Evolutionary conservation across 164 flowering plant genomes (phyloP), one percentile per base, ranked within the genome.

Genomic region (Stephania cephalantha): DNA sequence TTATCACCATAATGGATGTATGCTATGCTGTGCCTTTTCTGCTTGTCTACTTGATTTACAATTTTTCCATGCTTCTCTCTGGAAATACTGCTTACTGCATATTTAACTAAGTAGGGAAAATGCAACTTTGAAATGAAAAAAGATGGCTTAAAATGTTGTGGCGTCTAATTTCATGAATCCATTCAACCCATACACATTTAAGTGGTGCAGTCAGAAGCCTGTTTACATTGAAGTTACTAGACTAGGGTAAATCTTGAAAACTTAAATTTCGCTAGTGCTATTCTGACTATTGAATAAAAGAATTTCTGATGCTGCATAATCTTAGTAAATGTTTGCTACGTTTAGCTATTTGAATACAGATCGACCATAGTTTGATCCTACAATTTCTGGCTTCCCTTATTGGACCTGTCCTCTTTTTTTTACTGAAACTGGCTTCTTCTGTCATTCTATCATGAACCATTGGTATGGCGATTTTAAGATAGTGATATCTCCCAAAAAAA

Each of bases 1-100:
- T 76, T 55, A 88, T 96, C 78, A 92, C 99, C 31, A 83, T 94
- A 81, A 89, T 96, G 93, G 99, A 96, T 87, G 99, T 94, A 90
- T 6, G 98, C 80, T 42, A 61, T 35, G 25, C 12, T 7, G 63
- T 12, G 9, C 46, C 11, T 29, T 35, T 17, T 11, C 18, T 48
- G 31, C 2, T 35, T 65, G 20, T 65, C 17, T 73, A 30, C 30
- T 66, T 48, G 63, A 10, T 50, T 50, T 50, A 0, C 12, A 50
- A 20, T 50, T 46, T 68, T 45, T 50, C 58, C 76, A 25, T 42
- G 11, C 17, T 46, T 48, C 46, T 18, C 11, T 66, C 5, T 6
- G 9, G 30, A 55, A 58, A 8, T 20, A 17, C 20, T 55, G 69
- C 69, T 67, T 31, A 15, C 69, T 9, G 13, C 20, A 18, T 58